Conservation (phyloP, 148 eudicot genomes). For the Rhododendron kiyosumense region DNA sequence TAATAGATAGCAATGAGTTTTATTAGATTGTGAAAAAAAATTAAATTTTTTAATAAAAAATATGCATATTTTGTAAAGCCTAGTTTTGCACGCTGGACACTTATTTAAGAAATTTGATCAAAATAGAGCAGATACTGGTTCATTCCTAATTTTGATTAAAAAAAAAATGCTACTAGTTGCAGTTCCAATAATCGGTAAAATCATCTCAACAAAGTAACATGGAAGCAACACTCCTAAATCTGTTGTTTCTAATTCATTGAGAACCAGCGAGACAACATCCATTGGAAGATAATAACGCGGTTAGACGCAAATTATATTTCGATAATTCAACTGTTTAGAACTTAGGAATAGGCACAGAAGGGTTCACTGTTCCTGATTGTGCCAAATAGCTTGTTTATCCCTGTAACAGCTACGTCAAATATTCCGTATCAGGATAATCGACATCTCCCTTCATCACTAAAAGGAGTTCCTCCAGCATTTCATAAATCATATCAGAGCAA, state of each 20-base stretch:
- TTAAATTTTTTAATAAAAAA: too few species aligned
- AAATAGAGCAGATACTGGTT: too few species aligned
- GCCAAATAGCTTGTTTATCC: not conserved
- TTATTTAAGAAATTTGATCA: too few species aligned
- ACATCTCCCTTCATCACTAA: constrained; percentile 21
- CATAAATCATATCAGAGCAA: constrained; percentile 24
- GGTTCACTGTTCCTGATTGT: not conserved
- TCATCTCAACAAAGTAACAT: not conserved
- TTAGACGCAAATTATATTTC: not conserved
- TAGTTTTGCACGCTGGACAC: too few species aligned
- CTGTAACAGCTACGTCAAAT: not conserved
- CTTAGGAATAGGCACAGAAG: not conserved
- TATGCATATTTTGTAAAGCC: too few species aligned
- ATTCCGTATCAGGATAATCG: constrained; percentile 6
- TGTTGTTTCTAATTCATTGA: not conserved
- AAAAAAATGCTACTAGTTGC: not conserved
- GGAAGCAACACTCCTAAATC: not conserved
- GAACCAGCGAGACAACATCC: not conserved
- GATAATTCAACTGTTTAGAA: too few species aligned
- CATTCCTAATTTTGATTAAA: too few species aligned
- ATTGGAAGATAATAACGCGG: too few species aligned
- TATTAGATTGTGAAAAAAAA: too few species aligned
- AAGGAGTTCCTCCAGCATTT: constrained; percentile 28
- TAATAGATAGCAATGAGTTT: too few species aligned
- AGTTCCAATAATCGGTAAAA: not conserved